Base-by-base conservation (phyloP, 2,329 filamentous ascomycete genomes). In the Diaporthe caulivora region DNA sequence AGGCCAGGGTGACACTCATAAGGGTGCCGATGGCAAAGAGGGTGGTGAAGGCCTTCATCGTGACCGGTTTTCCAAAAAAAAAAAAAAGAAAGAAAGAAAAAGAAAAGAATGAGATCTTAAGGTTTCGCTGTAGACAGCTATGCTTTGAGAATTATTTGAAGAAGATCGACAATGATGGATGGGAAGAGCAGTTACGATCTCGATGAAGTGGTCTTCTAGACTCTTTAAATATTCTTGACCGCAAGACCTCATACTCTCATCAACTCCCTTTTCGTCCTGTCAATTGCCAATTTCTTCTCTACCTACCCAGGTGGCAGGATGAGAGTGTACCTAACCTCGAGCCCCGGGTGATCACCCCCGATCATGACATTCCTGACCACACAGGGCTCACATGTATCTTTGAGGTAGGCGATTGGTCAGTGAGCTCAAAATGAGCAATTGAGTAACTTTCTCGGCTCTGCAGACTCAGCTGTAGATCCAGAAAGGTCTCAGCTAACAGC, bases 31-130 rank as follows among this genome's bases (percentile, higher is more conserved):
- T 47, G 24, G 58, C 58, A 47, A 62, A 13, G 24, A 62, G 31
- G 29, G 58, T 18, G 40, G 58, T 62, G 26, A 62, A 47, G 10
- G 58, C 58, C 40, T 47, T 62, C 58, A 62, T 62, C 1, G 9
- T 62, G 58, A 62, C 17, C 24, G 24, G 6, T 44, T 31, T 47
- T 11, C 31, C 24, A 8, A 6, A 44, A 2, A 29, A n/a, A n/a
- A n/a, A n/a, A n/a, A n/a, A 8, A 6, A 44, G 1, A 29, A n/a
- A n/a, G n/a, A n/a, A n/a, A n/a, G n/a, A n/a, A n/a, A n/a, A n/a
- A n/a, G n/a, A n/a, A n/a, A 29, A 4, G 2, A 62, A 47, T 40
- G 37, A 40, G 7, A 17, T 47, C 5, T 31, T 17, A 47, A 44
- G 26, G 6, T 31, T 17, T 8, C 18, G 26, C 11, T n/a, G 29